phyloP scores from a whole-genome alignment of 352 stramenopile species.

The Elongisporangium undulatum region DNA sequence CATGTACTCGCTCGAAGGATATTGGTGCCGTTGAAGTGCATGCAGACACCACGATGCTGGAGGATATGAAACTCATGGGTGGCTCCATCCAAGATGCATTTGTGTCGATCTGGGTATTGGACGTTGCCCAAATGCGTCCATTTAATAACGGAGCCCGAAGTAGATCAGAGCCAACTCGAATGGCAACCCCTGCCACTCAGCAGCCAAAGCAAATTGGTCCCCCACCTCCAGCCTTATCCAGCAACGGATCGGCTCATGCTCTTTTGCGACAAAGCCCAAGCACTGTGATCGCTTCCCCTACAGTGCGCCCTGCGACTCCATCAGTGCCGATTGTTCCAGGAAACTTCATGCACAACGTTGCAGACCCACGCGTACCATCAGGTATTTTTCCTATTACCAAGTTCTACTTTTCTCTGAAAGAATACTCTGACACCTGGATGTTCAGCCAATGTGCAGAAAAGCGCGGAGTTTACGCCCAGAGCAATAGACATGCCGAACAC shows the following conservation, averaged over 20 bases:
- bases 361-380: constrained; percentile 15
- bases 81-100: constrained; percentile 79
- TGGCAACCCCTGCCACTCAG: neutral
- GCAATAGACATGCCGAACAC: neutral
- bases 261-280: neutral
- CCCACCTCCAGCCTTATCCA: neutral
- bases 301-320: neutral
- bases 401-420: neutral
- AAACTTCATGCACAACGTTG: constrained; percentile 3
- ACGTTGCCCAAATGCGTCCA: constrained; percentile 64
- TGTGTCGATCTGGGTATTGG: constrained; percentile 74
- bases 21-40: constrained; percentile 44
- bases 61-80: constrained; percentile 83
- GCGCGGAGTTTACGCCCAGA: neutral
- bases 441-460: neutral
- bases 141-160: constrained; percentile 35
- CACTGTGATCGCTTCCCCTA: neutral
- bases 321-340: neutral
- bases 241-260: neutral
- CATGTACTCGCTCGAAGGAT: constrained; percentile 55
- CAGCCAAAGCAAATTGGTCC: neutral
- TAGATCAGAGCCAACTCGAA: constrained; percentile 14
- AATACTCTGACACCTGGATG: neutral
- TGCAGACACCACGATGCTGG: constrained; percentile 69
- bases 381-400: constrained; percentile 1